phyloP scores from a whole-genome alignment of 2,329 filamentous ascomycete species.

The Penicillium sp. region DNA sequence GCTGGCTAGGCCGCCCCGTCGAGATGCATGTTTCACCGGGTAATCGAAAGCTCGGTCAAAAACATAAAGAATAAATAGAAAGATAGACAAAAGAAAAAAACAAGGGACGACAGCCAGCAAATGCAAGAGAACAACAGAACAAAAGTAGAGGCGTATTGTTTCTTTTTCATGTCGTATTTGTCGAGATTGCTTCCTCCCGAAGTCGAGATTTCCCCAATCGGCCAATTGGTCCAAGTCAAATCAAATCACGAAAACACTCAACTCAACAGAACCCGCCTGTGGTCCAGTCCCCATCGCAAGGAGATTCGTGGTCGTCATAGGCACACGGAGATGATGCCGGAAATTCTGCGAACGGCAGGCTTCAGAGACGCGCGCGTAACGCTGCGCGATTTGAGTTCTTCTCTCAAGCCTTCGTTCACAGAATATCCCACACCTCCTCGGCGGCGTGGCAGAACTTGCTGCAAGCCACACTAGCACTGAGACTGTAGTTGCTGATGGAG shows the following conservation, averaged over 20 bases:
- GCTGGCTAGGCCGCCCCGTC: constrained; percentile 6
- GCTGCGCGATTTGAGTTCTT: constrained; percentile 15
- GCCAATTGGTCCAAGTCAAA: constrained; percentile 3
- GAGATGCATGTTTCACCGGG: constrained; percentile 6
- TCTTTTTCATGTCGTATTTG: not conserved
- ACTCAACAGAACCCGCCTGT: constrained; percentile 12
- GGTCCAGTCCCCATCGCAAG: constrained; percentile 13
- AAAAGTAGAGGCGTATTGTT: not conserved
- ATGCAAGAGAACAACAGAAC: not conserved
- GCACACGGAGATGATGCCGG: constrained; percentile 8
- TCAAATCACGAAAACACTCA: constrained; percentile 3
- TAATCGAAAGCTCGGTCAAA: constrained; percentile 13
- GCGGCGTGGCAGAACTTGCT: constrained; percentile 99
- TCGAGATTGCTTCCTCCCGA: not conserved
- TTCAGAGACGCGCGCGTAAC: constrained; percentile 16
- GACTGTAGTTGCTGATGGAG: constrained; percentile 95
- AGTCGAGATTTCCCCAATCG: not conserved
- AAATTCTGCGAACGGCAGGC: constrained; percentile 17
- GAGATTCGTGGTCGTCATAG: constrained; percentile 28
- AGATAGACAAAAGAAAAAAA: not conserved
- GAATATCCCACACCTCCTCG: constrained; percentile 92
- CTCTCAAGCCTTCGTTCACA: constrained; percentile 58
- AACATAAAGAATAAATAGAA: constrained; percentile 14
- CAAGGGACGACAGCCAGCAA: constrained; percentile 1
- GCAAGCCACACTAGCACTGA: constrained; percentile 96